Base-by-base conservation (phyloP, 805 yeast species). In the Alloascoidea hylecoeti region DNA sequence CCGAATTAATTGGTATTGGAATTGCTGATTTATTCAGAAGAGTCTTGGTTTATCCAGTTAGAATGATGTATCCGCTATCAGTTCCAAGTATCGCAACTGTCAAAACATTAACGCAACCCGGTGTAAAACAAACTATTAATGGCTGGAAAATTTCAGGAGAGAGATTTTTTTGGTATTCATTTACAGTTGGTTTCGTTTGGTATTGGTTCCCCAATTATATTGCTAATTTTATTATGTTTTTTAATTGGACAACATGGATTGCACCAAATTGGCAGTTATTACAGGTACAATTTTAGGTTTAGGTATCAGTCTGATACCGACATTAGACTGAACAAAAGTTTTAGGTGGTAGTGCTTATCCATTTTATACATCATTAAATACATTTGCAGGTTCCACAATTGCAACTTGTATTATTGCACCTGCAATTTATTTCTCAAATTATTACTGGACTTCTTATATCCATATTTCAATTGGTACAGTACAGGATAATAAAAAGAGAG, bases 191-290 rank as follows among this genome's bases (percentile, higher is more conserved):
- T 37, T 67, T 66, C 40, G 3, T 56, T 14, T 67, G 58, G 47
- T 61, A 55, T 46, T 68, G 72, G 72, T 15, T 68, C 16, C 72
- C 72, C 23, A 48, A 60, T 39, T 67, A 61, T 42, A 33, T 66
- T 5, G 64, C 66, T 46, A 42, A 47, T 13, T 68, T 68, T 3
- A 48, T 67, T 6, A 63, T 66, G 4, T 48, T 55, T 2, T 67
- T 67, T 52, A 62, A 59, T 43, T 68, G 72, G 72, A 58, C 63
- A 47, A 57, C 63, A 6, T 68, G 72, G 73, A 66, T 66, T 35
- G 49, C 51, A 5, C 71, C 70, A 58, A 61, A 43, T 47, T 68
- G 36, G 68, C 67, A 5, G 45, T 44, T 9, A 49, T 68, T 13
- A 61, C 68, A n/a, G 75, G 75, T 17, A 45, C 56, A 12, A 40